Evolutionary conservation across 1,284 basidiomycete species (phyloP), one percentile per base, ranked within the genome.

Genomic region (Ceratobasidium sp.): DNA sequence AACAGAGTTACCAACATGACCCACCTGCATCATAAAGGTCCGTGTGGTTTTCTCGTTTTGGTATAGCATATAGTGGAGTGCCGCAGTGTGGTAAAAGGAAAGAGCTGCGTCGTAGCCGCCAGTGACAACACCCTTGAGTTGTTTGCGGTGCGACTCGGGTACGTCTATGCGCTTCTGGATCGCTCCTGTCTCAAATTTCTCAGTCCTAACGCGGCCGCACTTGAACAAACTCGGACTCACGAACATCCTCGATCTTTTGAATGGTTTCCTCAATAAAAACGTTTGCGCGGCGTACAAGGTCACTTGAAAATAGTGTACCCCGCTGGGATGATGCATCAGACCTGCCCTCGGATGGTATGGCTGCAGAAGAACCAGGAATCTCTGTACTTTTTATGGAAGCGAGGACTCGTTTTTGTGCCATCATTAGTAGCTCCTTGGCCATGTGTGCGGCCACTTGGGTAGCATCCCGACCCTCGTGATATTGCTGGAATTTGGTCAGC

Each of bases 41-140:
- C 31, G 20, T 15, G 60, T 64, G 52, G 17, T 5, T 31, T 40
- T 20, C 47, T 52, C 22, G 32, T 53, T 25, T 3, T 32, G 8
- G 29, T 45, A 40, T 2, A 64, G 31, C 60, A 64, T 50, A 13
- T 52, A 27, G 25, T 64, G 49, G 8, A 64, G 47, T 34, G 45
- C 45, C 29, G 47, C 45, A 25, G 45, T 17, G 34, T 20, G 31
- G 47, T 64, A 64, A n/a, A 64, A 52, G 20, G 20, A 32, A 1
- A 64, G 22, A 2, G 60, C 60, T 4, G 38, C 1, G 10, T 32
- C 25, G 34, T 52, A 64, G 29, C 32, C 34, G 8, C 40, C 47
- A 15, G 15, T 15, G 38, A 52, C 47, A 15, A 64, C 22, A 8
- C 31, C 31, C 32, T 64, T 40, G 5, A 64, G 12, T 17, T 20